Percentiles rank a stretch among this genome's conserved stretches.
phyloP scores from a whole-genome alignment of 2,329 filamentous ascomycete species.

The Byssothecium circinans region DNA sequence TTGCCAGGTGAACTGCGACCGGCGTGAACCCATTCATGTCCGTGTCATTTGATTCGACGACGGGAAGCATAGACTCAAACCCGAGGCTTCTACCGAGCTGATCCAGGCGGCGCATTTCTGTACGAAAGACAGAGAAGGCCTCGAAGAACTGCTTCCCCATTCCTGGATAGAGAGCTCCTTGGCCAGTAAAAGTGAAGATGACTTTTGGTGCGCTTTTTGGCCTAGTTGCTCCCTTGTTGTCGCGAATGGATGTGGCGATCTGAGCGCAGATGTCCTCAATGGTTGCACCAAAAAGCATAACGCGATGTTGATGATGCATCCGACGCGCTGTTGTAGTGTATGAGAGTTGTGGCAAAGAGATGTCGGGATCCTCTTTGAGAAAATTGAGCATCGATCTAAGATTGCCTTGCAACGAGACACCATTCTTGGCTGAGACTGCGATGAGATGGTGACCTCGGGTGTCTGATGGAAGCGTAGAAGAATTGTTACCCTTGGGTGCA shows the following conservation, averaged over 20 bases:
- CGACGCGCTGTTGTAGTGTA: conserved; percentile 31
- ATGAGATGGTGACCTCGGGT: conserved; percentile 2
- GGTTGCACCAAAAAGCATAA: conserved; percentile 6
- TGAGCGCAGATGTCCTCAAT: conserved; percentile 7
- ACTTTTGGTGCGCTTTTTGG: conserved; percentile 6
- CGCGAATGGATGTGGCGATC: conserved; percentile 1
- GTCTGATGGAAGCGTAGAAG: conserved; percentile 8
- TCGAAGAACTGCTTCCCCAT: conserved; percentile 21
- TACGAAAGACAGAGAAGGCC: conserved; percentile 28
- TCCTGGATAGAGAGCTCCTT: conserved; percentile 33
- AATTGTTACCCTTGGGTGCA: background rate
- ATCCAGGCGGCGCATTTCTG: conserved; percentile 35
- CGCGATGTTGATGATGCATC: conserved; percentile 23
- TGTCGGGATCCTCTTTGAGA: background rate
- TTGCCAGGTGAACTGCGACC: conserved; percentile 42
- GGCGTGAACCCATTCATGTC: conserved; percentile 9
- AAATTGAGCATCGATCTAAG: conserved; percentile 4
- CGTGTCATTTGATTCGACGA: conserved; percentile 10
- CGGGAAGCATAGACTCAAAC: conserved; percentile 32
- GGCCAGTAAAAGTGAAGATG: conserved; percentile 45
- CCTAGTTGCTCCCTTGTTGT: background rate
- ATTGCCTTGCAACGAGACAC: conserved; percentile 1
- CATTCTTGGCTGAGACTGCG: conserved; percentile 11
- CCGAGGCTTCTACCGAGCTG: conserved; percentile 28
- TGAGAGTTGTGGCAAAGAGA: conserved; percentile 14